A percentile compares a stretch with the other conserved stretches of the same genome.
Conservation (phyloP, 139 green algal species). For the Closterium sp. region DNA sequence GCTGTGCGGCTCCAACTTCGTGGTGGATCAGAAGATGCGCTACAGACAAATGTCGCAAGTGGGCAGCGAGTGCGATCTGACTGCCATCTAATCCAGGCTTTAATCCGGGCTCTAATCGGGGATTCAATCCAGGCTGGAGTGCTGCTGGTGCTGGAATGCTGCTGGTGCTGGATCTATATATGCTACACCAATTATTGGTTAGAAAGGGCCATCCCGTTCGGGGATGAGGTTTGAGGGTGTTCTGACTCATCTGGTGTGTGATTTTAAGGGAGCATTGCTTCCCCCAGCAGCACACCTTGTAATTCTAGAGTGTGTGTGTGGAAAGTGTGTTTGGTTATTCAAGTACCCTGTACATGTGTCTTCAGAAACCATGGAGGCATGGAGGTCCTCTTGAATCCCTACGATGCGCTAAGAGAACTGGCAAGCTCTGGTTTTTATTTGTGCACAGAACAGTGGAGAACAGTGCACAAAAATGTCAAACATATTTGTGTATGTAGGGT, state of each 20-base stretch:
- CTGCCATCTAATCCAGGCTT: not conserved
- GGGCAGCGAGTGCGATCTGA: not conserved
- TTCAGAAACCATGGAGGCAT: no score
- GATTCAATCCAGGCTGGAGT: not conserved
- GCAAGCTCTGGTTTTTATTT: no score
- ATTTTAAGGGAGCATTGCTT: not conserved
- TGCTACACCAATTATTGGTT: not conserved
- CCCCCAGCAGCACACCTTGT: not conserved
- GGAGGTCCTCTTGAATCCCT: no score
- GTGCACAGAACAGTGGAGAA: no score
- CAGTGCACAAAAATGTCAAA: no score
- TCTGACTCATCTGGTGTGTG: not conserved
- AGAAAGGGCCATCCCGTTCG: not conserved
- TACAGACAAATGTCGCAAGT: not conserved
- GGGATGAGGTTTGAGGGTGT: not conserved
- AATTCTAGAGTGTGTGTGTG: not conserved
- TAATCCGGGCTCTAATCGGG: not conserved
- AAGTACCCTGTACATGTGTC: no score
- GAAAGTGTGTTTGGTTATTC: not conserved
- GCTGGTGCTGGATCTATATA: not conserved
- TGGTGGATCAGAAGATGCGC: not conserved
- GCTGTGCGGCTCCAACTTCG: constrained; percentile 22
- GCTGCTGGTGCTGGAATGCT: no score
- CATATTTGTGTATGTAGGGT: no score
- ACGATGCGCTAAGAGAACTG: no score